Evolutionary conservation across 108 stramenopile species (phyloP).

Genomic region (Skeletonema menzelii): DNA sequence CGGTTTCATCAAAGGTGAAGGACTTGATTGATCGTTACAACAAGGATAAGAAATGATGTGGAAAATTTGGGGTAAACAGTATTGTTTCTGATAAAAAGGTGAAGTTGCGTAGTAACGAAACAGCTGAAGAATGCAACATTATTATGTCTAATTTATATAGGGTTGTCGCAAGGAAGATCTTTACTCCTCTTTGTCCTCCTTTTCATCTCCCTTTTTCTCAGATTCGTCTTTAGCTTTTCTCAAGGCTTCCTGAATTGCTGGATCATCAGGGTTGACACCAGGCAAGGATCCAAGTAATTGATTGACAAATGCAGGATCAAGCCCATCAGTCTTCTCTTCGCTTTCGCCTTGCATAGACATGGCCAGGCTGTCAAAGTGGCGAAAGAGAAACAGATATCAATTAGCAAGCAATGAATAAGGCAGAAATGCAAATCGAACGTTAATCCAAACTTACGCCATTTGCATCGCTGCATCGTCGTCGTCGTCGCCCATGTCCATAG

Average conservation of each 20-base stretch:
- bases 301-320: conserved; percentile 76
- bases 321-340: conserved; percentile 28
- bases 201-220: conserved; percentile 54
- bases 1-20: neutral
- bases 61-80: too few relatives aligned
- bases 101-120: too few relatives aligned
- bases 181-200: conserved; percentile 25
- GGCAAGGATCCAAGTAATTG: conserved; percentile 80
- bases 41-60: neutral
- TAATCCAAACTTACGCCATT: conserved; percentile 50
- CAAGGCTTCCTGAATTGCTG: conserved; percentile 86
- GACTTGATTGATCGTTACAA: neutral
- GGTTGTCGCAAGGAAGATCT: neutral
- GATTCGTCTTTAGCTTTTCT: conserved; percentile 44
- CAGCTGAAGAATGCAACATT: neutral
- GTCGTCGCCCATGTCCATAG: conserved; percentile 50
- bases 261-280: conserved; percentile 93
- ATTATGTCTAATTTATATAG: neutral
- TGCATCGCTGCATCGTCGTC: conserved; percentile 92
- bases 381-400: neutral
- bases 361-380: conserved; percentile 35
- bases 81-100: neutral
- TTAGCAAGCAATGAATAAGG: neutral
- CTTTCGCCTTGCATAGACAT: conserved; percentile 83
- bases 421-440: neutral